These are phyloP conservation scores for Ascochyta pisi DNA, from an alignment of 2,329 filamentous ascomycete genomes.

Conservation along the genomic window DNA sequence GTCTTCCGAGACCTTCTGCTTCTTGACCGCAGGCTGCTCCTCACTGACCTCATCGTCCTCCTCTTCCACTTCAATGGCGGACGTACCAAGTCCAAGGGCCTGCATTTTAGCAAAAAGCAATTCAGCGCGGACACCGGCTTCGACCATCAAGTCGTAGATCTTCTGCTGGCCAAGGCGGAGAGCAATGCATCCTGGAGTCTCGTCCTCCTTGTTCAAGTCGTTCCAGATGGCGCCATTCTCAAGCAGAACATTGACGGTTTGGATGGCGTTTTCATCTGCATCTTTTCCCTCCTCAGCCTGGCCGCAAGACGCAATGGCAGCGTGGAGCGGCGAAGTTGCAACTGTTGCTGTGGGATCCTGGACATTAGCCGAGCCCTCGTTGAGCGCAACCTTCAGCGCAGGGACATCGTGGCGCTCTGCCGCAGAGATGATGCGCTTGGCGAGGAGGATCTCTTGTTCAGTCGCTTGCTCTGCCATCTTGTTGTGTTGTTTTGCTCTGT, in stretches of 20 bases:
- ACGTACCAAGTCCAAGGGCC: constrained; percentile 38
- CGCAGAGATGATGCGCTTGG: constrained; percentile 47
- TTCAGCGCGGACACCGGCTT: constrained; percentile 47
- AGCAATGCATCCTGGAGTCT: constrained; percentile 49
- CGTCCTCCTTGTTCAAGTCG: constrained; percentile 47
- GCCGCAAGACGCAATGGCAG: constrained; percentile 43
- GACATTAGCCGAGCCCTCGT: constrained; percentile 47
- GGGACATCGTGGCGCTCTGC: constrained; percentile 45
- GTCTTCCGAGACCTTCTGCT: constrained; percentile 41
- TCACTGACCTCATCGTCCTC: constrained; percentile 30
- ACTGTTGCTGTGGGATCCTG: constrained; percentile 45
- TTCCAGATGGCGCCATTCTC: constrained; percentile 51
- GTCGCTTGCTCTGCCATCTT: constrained; percentile 43
- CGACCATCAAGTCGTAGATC: constrained; percentile 48
- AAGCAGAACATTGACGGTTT: constrained; percentile 42
- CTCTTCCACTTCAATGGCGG: constrained; percentile 30
- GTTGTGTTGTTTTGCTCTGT: constrained; percentile 1
- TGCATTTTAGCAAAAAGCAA: constrained; percentile 45
- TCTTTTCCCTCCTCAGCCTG: constrained; percentile 40
- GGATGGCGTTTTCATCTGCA: constrained; percentile 34
- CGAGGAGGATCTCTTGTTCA: constrained; percentile 46
- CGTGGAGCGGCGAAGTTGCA: constrained; percentile 46
- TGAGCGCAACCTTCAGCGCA: constrained; percentile 44
- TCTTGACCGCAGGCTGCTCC: constrained; percentile 43
- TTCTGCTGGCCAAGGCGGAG: constrained; percentile 42